phyloP scores from a whole-genome alignment of 805 yeast genomes.

The Pichia nanzhaoensis region DNA sequence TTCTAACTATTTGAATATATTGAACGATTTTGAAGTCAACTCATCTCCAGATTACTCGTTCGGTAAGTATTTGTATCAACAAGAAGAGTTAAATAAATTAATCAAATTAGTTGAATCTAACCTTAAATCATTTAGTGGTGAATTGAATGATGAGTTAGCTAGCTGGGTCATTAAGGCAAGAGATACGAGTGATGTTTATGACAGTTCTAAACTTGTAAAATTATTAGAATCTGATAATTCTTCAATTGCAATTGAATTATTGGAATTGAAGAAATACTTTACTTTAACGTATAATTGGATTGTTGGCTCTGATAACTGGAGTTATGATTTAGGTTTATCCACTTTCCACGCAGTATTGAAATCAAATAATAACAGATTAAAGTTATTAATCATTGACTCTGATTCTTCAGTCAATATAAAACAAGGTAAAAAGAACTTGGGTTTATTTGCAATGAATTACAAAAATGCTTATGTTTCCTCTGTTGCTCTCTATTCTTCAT shows the following conservation, averaged over 20 bases:
- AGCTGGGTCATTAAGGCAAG: slow-evolving; percentile 60
- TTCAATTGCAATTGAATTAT: slow-evolving; percentile 36
- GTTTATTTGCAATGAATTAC: slow-evolving; percentile 90
- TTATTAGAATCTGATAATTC: slow-evolving; percentile 23
- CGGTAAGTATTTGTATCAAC: slow-evolving; percentile 60
- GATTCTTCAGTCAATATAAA: slow-evolving; percentile 52
- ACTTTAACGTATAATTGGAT: slow-evolving; percentile 61
- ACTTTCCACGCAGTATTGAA: slow-evolving; percentile 83
- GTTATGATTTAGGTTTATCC: slow-evolving; percentile 85
- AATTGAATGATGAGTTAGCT: slow-evolving; percentile 51
- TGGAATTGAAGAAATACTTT: slow-evolving; percentile 42
- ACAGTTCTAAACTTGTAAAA: slow-evolving; percentile 26
- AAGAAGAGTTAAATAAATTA: slow-evolving; percentile 44
- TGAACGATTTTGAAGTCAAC: slow-evolving; percentile 54
- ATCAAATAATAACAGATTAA: slow-evolving; percentile 62
- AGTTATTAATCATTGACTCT: slow-evolving; percentile 81
- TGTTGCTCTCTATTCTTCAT: slow-evolving; percentile 87
- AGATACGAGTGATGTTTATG: slow-evolving; percentile 28
- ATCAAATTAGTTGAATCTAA: slow-evolving; percentile 39
- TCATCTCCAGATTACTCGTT: slow-evolving; percentile 79
- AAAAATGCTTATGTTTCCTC: slow-evolving; percentile 89
- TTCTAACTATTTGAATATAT: slow-evolving; percentile 37
- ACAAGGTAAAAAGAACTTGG: slow-evolving; percentile 83
- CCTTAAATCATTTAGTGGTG: slow-evolving; percentile 39
- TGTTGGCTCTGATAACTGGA: slow-evolving; percentile 92